phyloP scores from a whole-genome alignment of 2,329 filamentous ascomycete genomes.

The Neurospora sp. region DNA sequence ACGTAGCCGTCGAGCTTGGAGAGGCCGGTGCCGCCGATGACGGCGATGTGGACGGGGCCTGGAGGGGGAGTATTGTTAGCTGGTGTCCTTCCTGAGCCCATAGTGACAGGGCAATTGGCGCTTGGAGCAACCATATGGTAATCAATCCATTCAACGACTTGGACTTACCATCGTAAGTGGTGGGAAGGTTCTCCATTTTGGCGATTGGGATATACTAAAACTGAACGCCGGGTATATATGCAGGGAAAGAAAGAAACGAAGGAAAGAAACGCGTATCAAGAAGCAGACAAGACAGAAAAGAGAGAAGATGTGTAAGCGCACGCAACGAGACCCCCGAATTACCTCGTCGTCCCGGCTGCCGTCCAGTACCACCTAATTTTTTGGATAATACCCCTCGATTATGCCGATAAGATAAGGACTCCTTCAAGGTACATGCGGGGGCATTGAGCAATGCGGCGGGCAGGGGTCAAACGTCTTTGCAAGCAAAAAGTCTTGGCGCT shows the following conservation, averaged over 20 bases:
- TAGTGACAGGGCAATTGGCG: not conserved
- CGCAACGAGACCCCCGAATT: not conserved
- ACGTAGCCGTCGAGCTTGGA: constrained; percentile 78
- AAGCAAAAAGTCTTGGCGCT: not conserved
- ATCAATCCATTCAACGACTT: not conserved
- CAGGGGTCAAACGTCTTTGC: not conserved
- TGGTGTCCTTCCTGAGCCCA: not conserved
- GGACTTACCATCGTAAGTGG: not conserved
- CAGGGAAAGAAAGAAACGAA: not conserved
- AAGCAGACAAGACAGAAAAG: not conserved
- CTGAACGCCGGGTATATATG: not conserved
- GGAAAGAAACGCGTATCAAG: not conserved
- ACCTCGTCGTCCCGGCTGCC: not conserved
- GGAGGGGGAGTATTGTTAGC: constrained; percentile 3
- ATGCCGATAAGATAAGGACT: not conserved
- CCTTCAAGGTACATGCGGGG: not conserved
- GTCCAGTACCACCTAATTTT: not conserved
- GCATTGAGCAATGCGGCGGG: not conserved
- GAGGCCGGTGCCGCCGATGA: constrained; percentile 89
- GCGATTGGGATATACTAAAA: not conserved
- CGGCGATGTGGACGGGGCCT: constrained; percentile 72
- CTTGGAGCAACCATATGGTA: not conserved
- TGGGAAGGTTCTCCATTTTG: not conserved
- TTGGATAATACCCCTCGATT: not conserved
- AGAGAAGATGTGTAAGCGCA: not conserved